Percentiles rank a stretch among this genome's conserved stretches.
Evolutionary conservation across 108 stramenopile genomes (phyloP).

Genomic region (Cyclotella baltica): DNA sequence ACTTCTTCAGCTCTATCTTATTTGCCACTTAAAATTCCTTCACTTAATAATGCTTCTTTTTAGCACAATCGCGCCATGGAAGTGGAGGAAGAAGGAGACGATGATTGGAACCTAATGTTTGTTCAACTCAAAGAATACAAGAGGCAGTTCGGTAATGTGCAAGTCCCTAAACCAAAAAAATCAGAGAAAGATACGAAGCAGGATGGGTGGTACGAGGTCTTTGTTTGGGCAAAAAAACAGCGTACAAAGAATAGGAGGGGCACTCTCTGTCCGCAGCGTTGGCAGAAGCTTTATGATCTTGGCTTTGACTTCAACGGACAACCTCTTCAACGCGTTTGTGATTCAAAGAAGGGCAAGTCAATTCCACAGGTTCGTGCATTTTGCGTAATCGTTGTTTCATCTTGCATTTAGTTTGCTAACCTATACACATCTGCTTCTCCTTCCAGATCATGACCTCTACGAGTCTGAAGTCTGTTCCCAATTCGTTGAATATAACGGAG

Average conservation of each 20-base stretch:
- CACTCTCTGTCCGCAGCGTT: neutral
- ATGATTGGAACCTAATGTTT: neutral
- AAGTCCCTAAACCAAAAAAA: neutral
- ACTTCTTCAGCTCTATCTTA: too few species aligned
- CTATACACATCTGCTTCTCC: neutral
- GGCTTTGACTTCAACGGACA: neutral
- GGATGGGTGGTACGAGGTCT: neutral
- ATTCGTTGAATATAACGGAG: neutral
- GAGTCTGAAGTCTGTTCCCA: neutral
- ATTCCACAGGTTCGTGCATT: neutral
- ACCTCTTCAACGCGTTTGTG: neutral
- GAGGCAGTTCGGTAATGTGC: neutral
- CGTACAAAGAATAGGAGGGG: neutral
- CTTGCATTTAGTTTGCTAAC: too few species aligned
- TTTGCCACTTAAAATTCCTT: too few species aligned
- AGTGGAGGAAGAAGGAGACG: neutral
- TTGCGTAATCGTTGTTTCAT: too few species aligned
- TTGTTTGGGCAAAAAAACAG: conserved; percentile 6
- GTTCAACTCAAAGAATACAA: conserved; percentile 1
- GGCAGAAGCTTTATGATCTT: neutral
- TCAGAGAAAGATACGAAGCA: neutral
- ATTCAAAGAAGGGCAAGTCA: neutral
- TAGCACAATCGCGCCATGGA: too few species aligned
- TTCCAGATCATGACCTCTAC: neutral
- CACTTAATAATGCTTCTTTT: too few species aligned